phyloP scores from a whole-genome alignment of 495 filamentous ascomycete genomes.

The Xylaria venustula region DNA sequence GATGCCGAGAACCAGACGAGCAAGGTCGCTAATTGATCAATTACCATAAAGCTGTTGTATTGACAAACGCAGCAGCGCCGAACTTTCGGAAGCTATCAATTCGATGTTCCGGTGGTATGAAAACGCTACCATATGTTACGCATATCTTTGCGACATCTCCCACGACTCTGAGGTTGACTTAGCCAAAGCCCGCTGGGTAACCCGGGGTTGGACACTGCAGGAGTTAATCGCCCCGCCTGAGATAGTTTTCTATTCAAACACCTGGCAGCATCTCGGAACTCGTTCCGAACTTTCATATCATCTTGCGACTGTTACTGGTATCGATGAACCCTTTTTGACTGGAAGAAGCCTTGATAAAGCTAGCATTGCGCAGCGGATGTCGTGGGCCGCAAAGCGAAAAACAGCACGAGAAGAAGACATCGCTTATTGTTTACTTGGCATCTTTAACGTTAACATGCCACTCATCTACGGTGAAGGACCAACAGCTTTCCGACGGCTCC shows the following conservation, averaged over 20 bases:
- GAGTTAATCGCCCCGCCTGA: constrained; percentile 31
- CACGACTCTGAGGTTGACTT: constrained; percentile 8
- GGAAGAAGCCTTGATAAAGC: constrained; percentile 8
- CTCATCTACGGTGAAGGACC: constrained; percentile 15
- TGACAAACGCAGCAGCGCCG: constrained; percentile 37
- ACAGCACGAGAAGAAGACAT: constrained; percentile 28
- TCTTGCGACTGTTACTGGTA: constrained; percentile 18
- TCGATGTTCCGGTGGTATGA: constrained; percentile 37
- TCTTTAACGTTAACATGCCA: constrained; percentile 27
- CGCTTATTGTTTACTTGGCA: constrained; percentile 29
- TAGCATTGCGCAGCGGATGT: constrained; percentile 29
- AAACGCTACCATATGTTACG: constrained; percentile 31
- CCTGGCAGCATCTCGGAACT: constrained; percentile 21
- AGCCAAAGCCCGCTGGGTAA: constrained; percentile 32
- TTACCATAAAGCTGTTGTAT: constrained; percentile 33
- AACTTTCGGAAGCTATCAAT: constrained; percentile 28
- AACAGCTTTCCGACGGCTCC: constrained; percentile 26
- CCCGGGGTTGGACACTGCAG: constrained; percentile 43
- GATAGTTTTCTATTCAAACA: constrained; percentile 18
- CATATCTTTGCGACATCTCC: constrained; percentile 33
- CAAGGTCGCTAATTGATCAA: neutral
- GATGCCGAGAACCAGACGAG: neutral
- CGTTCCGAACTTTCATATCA: constrained; percentile 14
- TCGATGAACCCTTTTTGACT: constrained; percentile 17
- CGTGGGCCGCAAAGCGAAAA: constrained; percentile 24